A percentile compares a stretch with the other conserved stretches of the same genome.
Evolutionary conservation across 208 protist species (phyloP).

Genomic region (Leishmania mexicana): DNA sequence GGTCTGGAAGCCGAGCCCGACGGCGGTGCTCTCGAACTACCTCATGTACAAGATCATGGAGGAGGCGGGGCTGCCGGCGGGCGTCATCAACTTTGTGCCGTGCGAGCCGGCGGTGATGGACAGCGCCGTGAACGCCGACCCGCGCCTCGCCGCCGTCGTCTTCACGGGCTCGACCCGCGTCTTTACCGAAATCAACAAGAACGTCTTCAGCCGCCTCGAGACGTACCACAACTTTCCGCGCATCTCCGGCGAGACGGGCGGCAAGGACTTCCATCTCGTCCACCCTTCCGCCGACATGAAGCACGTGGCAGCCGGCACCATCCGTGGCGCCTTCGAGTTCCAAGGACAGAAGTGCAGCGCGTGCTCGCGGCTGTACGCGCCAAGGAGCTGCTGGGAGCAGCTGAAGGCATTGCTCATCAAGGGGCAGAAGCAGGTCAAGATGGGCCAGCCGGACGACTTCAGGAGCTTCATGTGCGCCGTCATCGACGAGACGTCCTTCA

Average conservation of each 20-base stretch:
- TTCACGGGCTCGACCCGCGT: conserved; percentile 97
- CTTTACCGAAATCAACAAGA: conserved; percentile 94
- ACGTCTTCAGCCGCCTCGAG: conserved; percentile 90
- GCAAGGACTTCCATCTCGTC: conserved; percentile 98
- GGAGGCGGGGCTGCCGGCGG: conserved; percentile 95
- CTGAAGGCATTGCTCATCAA: conserved; percentile 86
- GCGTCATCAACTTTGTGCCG: conserved; percentile 96
- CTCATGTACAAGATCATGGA: conserved; percentile 93
- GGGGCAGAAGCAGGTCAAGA: conserved; percentile 91
- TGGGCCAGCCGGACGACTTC: conserved; percentile 94
- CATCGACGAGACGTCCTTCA: conserved; percentile 95
- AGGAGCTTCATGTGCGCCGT: conserved; percentile 95
- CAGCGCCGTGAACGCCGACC: conserved; percentile 68
- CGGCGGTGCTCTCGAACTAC: conserved; percentile 93
- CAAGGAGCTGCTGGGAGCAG: conserved; percentile 88
- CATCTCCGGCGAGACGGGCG: conserved; percentile 96
- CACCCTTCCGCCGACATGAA: conserved; percentile 92
- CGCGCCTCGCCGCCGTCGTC: conserved; percentile 92
- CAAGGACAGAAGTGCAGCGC: conserved; percentile 98
- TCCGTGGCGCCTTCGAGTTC: conserved; percentile 97
- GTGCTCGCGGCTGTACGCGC: conserved; percentile 92
- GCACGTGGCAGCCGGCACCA: conserved; percentile 76
- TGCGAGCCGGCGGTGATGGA: conserved; percentile 82
- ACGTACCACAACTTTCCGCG: conserved; percentile 94
- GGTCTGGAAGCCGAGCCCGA: conserved; percentile 96